Base-by-base conservation (phyloP, 1,139 yeast genomes). In the Suhomyces coccinellae region DNA sequence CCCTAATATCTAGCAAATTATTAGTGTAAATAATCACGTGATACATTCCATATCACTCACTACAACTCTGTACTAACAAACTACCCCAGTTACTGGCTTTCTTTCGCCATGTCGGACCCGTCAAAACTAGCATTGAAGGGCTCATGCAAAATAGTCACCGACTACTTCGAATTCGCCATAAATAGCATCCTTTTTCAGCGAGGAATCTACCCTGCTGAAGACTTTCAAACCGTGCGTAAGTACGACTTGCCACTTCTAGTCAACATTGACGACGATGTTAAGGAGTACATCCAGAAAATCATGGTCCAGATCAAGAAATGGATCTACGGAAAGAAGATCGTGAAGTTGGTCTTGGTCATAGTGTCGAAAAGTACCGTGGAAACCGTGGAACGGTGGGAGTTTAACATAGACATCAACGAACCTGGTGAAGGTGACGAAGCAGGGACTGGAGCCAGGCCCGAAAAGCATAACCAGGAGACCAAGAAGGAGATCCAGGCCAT, bases 181-280 rank as follows among this genome's bases (percentile, higher is more conserved):
- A 85, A 87, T 62, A 82, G 85, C 48, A 87, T 91, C 29, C 75
- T 91, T 6, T 91, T 86, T 63, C 98, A 91, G 62, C 70, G 98
- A 44, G 96, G 96, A 0, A 85, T 91, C 33, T 91, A 91, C 58
- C 97, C 97, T 0, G 77, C 88, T 2, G 96, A 88, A 55, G 97
- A 89, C 61, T 91, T 91, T 64, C 80, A 79, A 49, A 76, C 85
- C 0, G 91, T 88, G 3, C 78, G 81, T 54, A 89, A 89, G 62
- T 91, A 89, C 63, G 97, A 89, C 36, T 65, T 91, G 44, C 87
- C 87, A 47, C 67, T 91, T 65, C 72, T 91, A 41, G 79, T 86
- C 27, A 80, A 87, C 4, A 78, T 78, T 27, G 96, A 90, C 61
- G 87, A 85, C 36, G 96, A 87, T 43, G 85, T 91, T 45, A 82